A percentile compares a stretch with the other conserved stretches of the same genome.
These are phyloP conservation scores for Oemleria cerasiformis DNA, from an alignment of 306 rosid genomes.

Conservation along the genomic window DNA sequence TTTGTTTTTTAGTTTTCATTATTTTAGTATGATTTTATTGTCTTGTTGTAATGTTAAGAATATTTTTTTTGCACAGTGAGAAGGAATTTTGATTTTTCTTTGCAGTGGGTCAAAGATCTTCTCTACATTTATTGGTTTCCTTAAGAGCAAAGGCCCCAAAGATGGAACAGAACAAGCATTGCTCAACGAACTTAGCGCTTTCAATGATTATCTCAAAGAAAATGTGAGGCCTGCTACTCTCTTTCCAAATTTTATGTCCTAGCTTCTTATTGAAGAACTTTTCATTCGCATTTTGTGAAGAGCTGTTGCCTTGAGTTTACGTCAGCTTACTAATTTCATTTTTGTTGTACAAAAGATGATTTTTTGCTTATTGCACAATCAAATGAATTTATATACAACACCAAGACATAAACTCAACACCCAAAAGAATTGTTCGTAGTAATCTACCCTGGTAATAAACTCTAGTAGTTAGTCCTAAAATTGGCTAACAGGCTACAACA, in stretches of 20 bases:
- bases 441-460: background rate
- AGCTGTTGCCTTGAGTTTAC: background rate
- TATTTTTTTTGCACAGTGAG: background rate
- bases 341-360: background rate
- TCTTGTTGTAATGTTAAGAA: background rate
- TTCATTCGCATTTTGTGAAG: background rate
- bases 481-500: background rate
- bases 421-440: background rate
- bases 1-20: background rate
- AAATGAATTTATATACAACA: background rate
- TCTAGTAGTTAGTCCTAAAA: background rate
- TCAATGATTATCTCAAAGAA: slow-evolving; percentile 74
- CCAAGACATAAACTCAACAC: background rate
- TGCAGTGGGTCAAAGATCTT: slow-evolving; percentile 86
- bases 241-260: background rate
- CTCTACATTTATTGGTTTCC: slow-evolving; percentile 86
- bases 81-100: slow-evolving; percentile 10
- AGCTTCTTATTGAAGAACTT: background rate
- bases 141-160: slow-evolving; percentile 86
- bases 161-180: slow-evolving; percentile 90
- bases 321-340: background rate
- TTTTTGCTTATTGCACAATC: background rate
- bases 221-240: slow-evolving; percentile 52
- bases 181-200: slow-evolving; percentile 63
- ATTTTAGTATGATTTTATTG: background rate